Percentiles rank a stretch among this genome's conserved stretches.
These are phyloP conservation scores for Prunus kanzakura DNA, from an alignment of 306 rosid species.

Conservation along the genomic window DNA sequence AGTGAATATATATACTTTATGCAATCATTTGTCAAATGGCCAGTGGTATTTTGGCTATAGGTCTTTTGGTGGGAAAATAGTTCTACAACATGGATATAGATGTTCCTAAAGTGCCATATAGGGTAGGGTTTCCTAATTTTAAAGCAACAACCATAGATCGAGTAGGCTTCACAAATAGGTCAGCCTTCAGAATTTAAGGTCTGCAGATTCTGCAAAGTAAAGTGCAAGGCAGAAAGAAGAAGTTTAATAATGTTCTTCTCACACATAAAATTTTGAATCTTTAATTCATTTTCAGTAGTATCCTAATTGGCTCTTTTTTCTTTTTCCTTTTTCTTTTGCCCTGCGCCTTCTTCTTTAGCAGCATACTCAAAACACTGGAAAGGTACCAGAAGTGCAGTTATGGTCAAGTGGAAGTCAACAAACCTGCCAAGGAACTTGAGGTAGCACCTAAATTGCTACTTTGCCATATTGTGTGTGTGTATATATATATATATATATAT, in stretches of 20 bases:
- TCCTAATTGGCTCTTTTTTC: background rate
- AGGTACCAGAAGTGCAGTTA: slow-evolving; percentile 94
- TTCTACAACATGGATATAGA: background rate
- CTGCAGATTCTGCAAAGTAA: background rate
- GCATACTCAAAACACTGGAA: slow-evolving; percentile 52
- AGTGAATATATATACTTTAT: background rate
- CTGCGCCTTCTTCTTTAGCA: slow-evolving; percentile 18
- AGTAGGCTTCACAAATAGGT: background rate
- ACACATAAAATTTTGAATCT: background rate
- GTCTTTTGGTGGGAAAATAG: background rate
- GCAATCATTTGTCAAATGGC: background rate
- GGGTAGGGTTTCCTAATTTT: background rate
- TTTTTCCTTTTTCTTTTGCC: background rate
- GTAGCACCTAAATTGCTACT: slow-evolving; percentile 24
- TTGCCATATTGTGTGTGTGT: background rate
- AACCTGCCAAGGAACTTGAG: slow-evolving; percentile 91
- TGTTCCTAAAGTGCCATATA: too few relatives aligned
- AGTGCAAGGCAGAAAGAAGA: background rate
- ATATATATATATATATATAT: too few relatives aligned
- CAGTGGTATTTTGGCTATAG: background rate
- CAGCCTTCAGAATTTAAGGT: background rate
- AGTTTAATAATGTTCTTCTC: background rate
- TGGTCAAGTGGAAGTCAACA: slow-evolving; percentile 85
- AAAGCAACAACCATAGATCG: background rate
- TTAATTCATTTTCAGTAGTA: background rate